Percentiles rank a stretch among this genome's conserved stretches.
Conservation (phyloP, 75 land plant species). For the Sequoiadendron giganteum region DNA sequence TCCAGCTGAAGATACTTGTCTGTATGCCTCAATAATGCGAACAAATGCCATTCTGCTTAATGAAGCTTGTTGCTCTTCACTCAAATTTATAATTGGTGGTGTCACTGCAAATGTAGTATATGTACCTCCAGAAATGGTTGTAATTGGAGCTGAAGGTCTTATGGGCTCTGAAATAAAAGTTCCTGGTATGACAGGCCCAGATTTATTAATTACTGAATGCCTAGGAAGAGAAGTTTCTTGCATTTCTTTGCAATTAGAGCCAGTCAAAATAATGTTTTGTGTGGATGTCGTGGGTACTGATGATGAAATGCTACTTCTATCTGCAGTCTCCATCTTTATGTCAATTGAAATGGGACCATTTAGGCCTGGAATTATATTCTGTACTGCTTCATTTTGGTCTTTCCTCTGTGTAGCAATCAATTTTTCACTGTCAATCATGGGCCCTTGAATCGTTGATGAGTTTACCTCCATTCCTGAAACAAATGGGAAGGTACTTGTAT, state of each 20-base stretch:
- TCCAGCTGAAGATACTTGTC: conserved; percentile 61
- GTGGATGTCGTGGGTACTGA: not conserved
- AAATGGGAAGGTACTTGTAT: not conserved
- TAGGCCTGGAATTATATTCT: conserved; percentile 10
- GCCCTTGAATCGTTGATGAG: not conserved
- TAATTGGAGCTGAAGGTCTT: conserved; percentile 24
- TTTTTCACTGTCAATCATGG: not conserved
- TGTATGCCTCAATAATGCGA: conserved; percentile 79
- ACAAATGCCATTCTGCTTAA: conserved; percentile 56
- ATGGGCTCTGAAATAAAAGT: conserved; percentile 18
- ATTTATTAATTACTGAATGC: conserved; percentile 21
- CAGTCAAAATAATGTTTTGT: not conserved
- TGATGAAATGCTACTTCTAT: not conserved
- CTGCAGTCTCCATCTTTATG: not conserved
- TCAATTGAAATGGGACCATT: not conserved
- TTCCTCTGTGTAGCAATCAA: not conserved
- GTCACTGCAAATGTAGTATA: conserved; percentile 23
- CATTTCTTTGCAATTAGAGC: conserved; percentile 1
- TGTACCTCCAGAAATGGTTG: conserved; percentile 11
- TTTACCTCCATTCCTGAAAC: not conserved
- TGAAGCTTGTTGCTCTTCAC: conserved; percentile 64
- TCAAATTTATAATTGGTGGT: conserved; percentile 45
- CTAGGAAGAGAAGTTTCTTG: conserved; percentile 16
- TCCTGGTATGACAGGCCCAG: conserved; percentile 37
- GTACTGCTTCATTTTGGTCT: not conserved